phyloP scores from a whole-genome alignment of 2,329 filamentous ascomycete species.

The Colletotrichum spinosum region DNA sequence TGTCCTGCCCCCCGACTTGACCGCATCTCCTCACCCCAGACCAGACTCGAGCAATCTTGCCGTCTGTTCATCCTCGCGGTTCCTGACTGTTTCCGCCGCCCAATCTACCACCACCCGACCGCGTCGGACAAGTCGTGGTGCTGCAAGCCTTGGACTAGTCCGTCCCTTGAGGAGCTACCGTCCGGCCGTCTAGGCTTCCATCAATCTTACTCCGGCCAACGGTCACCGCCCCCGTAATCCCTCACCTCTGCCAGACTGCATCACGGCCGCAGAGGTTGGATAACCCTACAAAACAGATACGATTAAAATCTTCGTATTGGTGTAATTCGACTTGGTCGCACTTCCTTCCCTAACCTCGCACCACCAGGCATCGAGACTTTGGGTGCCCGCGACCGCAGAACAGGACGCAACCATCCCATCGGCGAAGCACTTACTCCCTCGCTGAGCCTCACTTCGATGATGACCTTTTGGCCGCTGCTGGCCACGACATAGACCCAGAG shows the following conservation, averaged over 20 bases:
- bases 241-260: too few relatives aligned
- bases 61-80: neutral
- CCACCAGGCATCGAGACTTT: slow-evolving; percentile 3
- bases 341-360: neutral
- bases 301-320: too few relatives aligned
- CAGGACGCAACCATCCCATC: slow-evolving; percentile 18
- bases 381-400: slow-evolving; percentile 11
- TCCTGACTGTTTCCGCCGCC: too few relatives aligned
- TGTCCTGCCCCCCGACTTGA: neutral
- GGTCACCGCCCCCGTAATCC: too few relatives aligned
- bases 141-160: too few relatives aligned
- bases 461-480: slow-evolving; percentile 21
- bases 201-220: too few relatives aligned
- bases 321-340: neutral
- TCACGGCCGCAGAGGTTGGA: too few relatives aligned
- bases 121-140: too few relatives aligned
- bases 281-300: too few relatives aligned
- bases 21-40: slow-evolving; percentile 27
- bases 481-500: slow-evolving; percentile 30
- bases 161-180: too few relatives aligned
- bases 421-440: slow-evolving; percentile 9
- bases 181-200: too few relatives aligned
- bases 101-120: too few relatives aligned
- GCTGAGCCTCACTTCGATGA: slow-evolving; percentile 22
- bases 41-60: slow-evolving; percentile 19